These are phyloP conservation scores for Trichoderma virens DNA, from an alignment of 495 filamentous ascomycete species.

Conservation along the genomic window DNA sequence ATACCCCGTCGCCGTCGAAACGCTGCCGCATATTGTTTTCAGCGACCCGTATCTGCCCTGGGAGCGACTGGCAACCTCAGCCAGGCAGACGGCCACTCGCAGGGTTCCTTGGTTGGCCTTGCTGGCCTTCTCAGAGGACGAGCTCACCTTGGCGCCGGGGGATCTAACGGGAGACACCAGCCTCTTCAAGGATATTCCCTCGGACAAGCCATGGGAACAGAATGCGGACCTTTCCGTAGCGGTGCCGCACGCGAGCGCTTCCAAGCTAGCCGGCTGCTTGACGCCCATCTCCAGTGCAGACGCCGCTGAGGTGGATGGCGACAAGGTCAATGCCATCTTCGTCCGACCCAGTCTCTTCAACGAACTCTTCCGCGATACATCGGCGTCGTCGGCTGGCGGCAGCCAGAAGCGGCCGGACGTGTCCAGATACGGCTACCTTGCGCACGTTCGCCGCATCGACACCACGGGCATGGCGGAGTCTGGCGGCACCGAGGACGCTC, in stretches of 20 bases:
- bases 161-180: conserved; percentile 28
- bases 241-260: no score
- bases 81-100: conserved; percentile 24
- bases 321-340: no score
- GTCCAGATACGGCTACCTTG: conserved; percentile 25
- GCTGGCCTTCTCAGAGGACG: conserved; percentile 20
- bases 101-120: conserved; percentile 26
- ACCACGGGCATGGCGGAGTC: conserved; percentile 27
- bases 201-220: background rate
- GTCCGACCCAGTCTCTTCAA: background rate
- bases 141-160: conserved; percentile 23
- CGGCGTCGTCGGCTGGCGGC: conserved; percentile 13
- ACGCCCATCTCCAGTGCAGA: no score
- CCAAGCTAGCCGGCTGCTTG: no score
- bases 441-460: conserved; percentile 39
- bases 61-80: conserved; percentile 24
- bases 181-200: conserved; percentile 16
- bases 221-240: no score
- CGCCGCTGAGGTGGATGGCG: no score
- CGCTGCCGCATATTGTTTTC: conserved; percentile 42
- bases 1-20: background rate
- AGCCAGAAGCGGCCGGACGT: no score
- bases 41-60: conserved; percentile 43
- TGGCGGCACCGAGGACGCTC: conserved; percentile 22
- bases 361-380: background rate